These are phyloP conservation scores for Cladosporium sp. DNA, from an alignment of 2,329 filamentous ascomycete species.

Conservation along the genomic window DNA sequence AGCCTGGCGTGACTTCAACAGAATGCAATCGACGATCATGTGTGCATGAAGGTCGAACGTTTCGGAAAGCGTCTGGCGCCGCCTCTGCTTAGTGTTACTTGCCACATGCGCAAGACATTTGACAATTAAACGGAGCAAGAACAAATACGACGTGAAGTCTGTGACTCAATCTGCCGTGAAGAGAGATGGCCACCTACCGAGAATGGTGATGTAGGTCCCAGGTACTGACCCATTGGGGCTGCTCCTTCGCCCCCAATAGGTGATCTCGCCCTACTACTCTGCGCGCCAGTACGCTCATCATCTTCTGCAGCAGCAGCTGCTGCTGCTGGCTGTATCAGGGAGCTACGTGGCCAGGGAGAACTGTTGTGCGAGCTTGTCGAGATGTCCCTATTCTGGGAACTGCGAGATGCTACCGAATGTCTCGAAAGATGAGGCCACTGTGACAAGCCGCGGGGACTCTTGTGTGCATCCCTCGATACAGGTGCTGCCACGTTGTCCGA, in stretches of 20 bases:
- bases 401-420: slow-evolving; percentile 29
- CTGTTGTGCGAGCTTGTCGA: slow-evolving; percentile 20
- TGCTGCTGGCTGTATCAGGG: background rate
- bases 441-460: background rate
- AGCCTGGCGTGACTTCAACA: background rate
- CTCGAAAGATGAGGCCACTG: slow-evolving; percentile 3
- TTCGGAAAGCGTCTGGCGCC: background rate
- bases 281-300: slow-evolving; percentile 21
- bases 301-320: slow-evolving; percentile 11
- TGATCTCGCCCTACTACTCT: slow-evolving; percentile 23
- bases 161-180: background rate
- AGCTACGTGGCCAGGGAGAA: slow-evolving; percentile 11
- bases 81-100: background rate
- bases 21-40: background rate
- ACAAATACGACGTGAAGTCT: background rate
- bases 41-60: background rate
- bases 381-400: background rate
- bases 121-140: background rate
- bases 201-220: slow-evolving; percentile 32
- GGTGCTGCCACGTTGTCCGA: slow-evolving; percentile 34
- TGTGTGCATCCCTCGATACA: slow-evolving; percentile 29
- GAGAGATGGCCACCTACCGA: slow-evolving; percentile 14
- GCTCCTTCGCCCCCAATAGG: slow-evolving; percentile 26
- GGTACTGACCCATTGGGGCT: slow-evolving; percentile 22
- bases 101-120: background rate